These are phyloP conservation scores for Leccinum ochraceum DNA, from an alignment of 768 basidiomycete species.

Conservation along the genomic window DNA sequence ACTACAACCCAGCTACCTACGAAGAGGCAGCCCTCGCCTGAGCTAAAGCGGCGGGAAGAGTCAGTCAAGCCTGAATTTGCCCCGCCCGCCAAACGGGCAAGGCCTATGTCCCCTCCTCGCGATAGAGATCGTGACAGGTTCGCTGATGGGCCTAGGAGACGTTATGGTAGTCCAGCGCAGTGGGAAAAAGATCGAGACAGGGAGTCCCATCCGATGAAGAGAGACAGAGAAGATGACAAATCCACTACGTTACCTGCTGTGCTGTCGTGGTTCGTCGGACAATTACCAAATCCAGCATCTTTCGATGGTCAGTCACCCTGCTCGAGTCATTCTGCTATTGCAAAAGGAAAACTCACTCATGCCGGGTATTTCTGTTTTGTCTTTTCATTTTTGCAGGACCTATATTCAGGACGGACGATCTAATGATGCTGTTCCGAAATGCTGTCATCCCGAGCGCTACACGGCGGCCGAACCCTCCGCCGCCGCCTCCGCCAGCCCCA, in stretches of 20 bases:
- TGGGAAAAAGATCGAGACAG: constrained; percentile 51
- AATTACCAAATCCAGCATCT: constrained; percentile 65
- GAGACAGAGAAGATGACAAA: constrained; percentile 51
- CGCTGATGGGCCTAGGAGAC: constrained; percentile 38
- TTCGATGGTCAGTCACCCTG: constrained; percentile 74
- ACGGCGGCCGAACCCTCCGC: constrained; percentile 54
- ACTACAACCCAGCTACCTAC: constrained; percentile 22
- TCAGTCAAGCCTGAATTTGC: constrained; percentile 39
- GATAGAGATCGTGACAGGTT: constrained; percentile 52
- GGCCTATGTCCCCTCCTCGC: constrained; percentile 48
- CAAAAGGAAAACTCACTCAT: constrained; percentile 16
- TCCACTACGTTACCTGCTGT: constrained; percentile 52
- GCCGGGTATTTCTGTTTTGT: constrained; percentile 2
- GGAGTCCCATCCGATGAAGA: constrained; percentile 39
- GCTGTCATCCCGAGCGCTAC: constrained; percentile 73
- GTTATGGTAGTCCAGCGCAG: constrained; percentile 40
- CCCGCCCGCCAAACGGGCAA: constrained; percentile 44
- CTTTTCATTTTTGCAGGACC: constrained; percentile 57
- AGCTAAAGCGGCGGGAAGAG: constrained; percentile 45
- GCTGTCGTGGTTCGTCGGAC: constrained; percentile 82
- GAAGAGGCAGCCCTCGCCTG: constrained; percentile 36
- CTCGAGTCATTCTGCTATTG: constrained; percentile 11
- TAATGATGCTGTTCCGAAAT: constrained; percentile 82
- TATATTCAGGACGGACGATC: constrained; percentile 85
- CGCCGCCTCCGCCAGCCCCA: constrained; percentile 51